Evolutionary conservation across 768 basidiomycete genomes (phyloP).

Genomic region (Paxillus rubicundulus): DNA sequence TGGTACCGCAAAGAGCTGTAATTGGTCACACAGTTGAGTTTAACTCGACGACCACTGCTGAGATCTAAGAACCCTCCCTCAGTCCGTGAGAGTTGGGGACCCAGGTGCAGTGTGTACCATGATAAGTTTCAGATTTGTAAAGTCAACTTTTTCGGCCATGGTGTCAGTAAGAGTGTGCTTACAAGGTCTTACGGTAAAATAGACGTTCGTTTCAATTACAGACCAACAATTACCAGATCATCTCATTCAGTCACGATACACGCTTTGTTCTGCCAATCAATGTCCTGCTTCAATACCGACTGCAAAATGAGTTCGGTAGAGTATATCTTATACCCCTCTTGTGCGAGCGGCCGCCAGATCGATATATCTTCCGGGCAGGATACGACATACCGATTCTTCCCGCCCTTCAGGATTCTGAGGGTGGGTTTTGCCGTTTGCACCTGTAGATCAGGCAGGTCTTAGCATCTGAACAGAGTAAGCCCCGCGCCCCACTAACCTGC

Average conservation of each 20-base stretch:
- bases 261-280: constrained; percentile 55
- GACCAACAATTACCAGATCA: neutral
- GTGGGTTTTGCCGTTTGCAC: constrained; percentile 51
- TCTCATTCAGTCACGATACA: constrained; percentile 18
- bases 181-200: too few species aligned
- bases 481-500: constrained; percentile 41
- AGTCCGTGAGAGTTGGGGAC: too few species aligned
- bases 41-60: too few species aligned
- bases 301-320: constrained; percentile 65
- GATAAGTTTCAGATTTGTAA: too few species aligned
- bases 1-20: too few species aligned
- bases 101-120: too few species aligned
- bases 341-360: constrained; percentile 62
- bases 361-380: constrained; percentile 62
- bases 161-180: too few species aligned
- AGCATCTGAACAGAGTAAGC: neutral
- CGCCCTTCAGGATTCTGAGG: constrained; percentile 49
- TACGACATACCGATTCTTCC: constrained; percentile 54
- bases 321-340: constrained; percentile 57
- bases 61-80: too few species aligned
- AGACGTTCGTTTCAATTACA: too few species aligned
- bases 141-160: too few species aligned
- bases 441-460: constrained; percentile 21
- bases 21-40: too few species aligned
- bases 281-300: constrained; percentile 60